Evolutionary conservation across 2,329 filamentous ascomycete species (phyloP).

Genomic region (Pseudopithomyces maydicus): DNA sequence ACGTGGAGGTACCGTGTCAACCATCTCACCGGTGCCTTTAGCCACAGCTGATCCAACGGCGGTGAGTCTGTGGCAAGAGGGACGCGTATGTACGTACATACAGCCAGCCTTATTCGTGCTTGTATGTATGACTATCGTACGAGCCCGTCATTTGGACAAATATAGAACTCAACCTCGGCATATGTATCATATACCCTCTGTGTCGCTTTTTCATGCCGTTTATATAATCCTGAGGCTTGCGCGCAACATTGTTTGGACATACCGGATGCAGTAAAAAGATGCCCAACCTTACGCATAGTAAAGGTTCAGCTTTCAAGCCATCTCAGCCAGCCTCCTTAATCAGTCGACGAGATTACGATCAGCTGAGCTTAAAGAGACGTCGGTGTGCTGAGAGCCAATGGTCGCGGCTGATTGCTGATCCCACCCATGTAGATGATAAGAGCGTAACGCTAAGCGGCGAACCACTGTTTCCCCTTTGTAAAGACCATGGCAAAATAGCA

Average conservation of each 20-base stretch:
- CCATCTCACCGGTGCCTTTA: slow-evolving; percentile 1
- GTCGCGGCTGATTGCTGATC: no score
- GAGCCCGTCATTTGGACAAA: slow-evolving; percentile 8
- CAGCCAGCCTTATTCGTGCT: neutral
- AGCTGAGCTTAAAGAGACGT: neutral
- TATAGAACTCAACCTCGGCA: neutral
- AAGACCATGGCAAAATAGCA: no score
- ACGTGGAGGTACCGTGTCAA: neutral
- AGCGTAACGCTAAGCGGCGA: no score
- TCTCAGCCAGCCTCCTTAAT: neutral
- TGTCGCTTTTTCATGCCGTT: no score
- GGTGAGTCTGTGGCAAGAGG: slow-evolving; percentile 1
- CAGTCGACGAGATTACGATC: neutral
- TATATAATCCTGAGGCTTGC: neutral
- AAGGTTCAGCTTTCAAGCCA: neutral
- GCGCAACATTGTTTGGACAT: neutral
- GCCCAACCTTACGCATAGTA: neutral
- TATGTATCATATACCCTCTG: neutral
- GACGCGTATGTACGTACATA: neutral
- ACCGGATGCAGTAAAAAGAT: neutral
- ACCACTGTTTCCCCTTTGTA: no score
- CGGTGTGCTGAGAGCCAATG: neutral
- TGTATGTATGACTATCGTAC: neutral
- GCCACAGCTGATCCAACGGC: slow-evolving; percentile 6
- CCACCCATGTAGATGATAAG: no score